Base-by-base conservation (phyloP, 106 monocot genomes). In the Dioscorea zingiberensis region DNA sequence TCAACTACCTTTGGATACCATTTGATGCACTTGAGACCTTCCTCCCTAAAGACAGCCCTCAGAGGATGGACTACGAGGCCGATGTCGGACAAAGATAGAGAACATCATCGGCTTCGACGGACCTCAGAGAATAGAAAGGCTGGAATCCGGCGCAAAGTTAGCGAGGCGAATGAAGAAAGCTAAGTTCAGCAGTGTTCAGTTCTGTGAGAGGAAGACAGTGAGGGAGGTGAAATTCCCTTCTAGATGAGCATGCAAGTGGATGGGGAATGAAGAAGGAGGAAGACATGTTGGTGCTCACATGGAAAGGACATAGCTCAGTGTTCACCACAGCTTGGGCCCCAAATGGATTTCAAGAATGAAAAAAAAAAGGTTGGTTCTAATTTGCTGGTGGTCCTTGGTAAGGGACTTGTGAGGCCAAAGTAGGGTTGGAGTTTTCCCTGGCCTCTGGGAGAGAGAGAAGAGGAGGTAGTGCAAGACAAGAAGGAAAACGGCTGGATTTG, bases 261-360 rank as follows among this genome's bases (percentile, higher is more conserved):
- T 87, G 87, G 87, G 87, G 87, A 30, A 74, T 87, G 80, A 87
- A 77, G 80, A 71, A 30, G 49, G 87, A 87, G 44, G 83, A 87
- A 10, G 77, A 80, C 26, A 74, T 77, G 76, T 3, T 87, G 62
- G 76, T 83, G 55, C 73, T 87, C 27, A 87, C 83, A n/a, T 87
- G 87, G 87, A 87, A 83, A 55, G 87, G 87, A 2, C 87, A 87
- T 44, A 74, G 67, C 58, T 70, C 83, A 1, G 83, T 83, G 27
- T 87, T 83, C 47, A 73, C 87, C 0, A 53, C 71, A 1, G 80
- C 83, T 24, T 87, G 87, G 87, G 47, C 58, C 28, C 80, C 83
- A 6, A 58, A 26, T 65, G 47, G 54, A 64, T 38, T 38, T 38
- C 0, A 38, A 8, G 38, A 38, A 38, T 38, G 38, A 38, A 10